Conservation (phyloP, 2,329 filamentous ascomycete species). For the Neurospora sp. region DNA sequence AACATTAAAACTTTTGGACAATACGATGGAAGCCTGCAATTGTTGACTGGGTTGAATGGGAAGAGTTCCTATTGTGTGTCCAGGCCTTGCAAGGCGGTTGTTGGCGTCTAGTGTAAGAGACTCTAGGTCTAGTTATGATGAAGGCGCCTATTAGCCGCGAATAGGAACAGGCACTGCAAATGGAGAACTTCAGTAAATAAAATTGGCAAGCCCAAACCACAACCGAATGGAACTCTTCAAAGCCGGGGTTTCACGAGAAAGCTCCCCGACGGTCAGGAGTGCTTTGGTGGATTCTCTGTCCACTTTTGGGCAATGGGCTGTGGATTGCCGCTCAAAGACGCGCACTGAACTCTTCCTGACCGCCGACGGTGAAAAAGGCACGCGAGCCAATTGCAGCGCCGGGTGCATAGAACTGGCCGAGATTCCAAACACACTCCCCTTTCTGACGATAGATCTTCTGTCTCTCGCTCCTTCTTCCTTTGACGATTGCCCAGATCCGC, state of each 20-base stretch:
- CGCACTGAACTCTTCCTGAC: background rate
- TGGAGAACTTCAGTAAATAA: background rate
- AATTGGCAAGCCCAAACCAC: background rate
- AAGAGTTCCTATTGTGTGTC: background rate
- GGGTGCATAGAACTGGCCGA: background rate
- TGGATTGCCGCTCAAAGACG: background rate
- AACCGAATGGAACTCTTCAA: background rate
- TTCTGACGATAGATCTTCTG: background rate
- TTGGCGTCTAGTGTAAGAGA: background rate
- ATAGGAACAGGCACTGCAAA: background rate
- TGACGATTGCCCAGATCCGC: background rate
- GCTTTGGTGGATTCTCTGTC: background rate
- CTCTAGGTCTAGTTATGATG: background rate
- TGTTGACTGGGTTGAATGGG: background rate
- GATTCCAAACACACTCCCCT: background rate
- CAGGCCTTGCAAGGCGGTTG: background rate
- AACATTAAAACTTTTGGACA: background rate
- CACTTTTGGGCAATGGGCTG: background rate
- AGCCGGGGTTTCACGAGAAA: background rate
- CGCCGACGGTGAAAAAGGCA: background rate
- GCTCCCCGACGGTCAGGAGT: background rate
- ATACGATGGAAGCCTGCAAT: background rate
- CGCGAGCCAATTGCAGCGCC: background rate
- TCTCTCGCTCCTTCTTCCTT: background rate
- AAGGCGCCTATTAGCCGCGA: background rate